These are phyloP conservation scores for Gardenia jasminoides DNA, from an alignment of 257 asterid genomes.

Conservation along the genomic window DNA sequence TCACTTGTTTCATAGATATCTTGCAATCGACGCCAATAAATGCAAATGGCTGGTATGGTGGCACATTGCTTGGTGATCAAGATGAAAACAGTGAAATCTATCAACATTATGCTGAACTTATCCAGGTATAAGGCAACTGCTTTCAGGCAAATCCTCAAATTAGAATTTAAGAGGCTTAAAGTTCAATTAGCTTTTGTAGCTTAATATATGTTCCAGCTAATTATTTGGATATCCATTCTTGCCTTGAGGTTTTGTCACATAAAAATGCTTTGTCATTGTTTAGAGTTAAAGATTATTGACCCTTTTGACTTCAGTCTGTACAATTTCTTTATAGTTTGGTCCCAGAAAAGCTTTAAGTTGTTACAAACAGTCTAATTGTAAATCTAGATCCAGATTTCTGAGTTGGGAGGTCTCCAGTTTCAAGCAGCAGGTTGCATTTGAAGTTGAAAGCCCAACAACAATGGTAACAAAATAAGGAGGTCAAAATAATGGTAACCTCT, in stretches of 20 bases:
- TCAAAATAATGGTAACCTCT: background rate
- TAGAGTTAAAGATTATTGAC: background rate
- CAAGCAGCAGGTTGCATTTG: background rate
- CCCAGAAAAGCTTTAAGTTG: background rate
- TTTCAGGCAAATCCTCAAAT: background rate
- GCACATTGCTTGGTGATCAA: conserved; percentile 86
- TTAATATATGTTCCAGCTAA: background rate
- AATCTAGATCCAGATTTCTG: background rate
- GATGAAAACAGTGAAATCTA: conserved; percentile 79
- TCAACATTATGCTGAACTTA: conserved; percentile 87
- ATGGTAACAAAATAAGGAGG: background rate
- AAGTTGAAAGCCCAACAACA: background rate
- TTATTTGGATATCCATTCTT: too few relatives aligned
- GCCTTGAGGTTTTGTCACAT: background rate
- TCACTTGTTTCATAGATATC: conserved; percentile 48
- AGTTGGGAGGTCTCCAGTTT: background rate
- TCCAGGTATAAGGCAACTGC: conserved; percentile 53
- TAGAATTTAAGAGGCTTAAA: background rate
- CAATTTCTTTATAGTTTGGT: background rate
- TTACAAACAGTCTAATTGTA: background rate
- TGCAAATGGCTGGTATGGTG: conserved; percentile 95
- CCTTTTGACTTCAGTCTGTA: background rate
- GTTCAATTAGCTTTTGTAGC: background rate
- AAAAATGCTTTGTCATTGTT: background rate
- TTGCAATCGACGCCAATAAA: conserved; percentile 76